These are phyloP conservation scores for Trypanosomatidae sp. DNA, from an alignment of 208 protist genomes.

Conservation along the genomic window DNA sequence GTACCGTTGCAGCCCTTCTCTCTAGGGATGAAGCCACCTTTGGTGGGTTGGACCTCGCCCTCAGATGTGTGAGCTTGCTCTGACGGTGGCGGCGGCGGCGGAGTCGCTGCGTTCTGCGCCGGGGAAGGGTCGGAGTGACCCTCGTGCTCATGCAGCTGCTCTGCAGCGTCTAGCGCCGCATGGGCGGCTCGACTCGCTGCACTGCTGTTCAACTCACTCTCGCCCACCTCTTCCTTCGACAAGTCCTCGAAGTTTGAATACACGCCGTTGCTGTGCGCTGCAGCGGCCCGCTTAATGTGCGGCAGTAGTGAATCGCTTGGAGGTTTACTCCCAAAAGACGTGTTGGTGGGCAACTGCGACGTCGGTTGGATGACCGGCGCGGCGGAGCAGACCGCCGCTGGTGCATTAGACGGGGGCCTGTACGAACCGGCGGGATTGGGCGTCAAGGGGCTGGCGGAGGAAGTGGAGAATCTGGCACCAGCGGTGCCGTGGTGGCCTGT, in stretches of 20 bases:
- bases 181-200: slow-evolving; percentile 20
- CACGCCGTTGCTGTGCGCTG: not conserved
- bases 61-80: not conserved
- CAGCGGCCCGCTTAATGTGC: not conserved
- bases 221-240: slow-evolving; percentile 1
- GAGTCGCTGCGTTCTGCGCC: not conserved
- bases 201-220: slow-evolving; percentile 16
- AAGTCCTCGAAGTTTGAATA: slow-evolving; percentile 1
- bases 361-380: not conserved
- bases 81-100: not conserved
- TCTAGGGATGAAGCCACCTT: not conserved
- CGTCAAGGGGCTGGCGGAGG: not conserved
- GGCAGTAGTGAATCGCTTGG: not conserved
- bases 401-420: not conserved
- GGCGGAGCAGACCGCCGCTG: not conserved
- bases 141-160: not conserved
- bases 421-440: not conserved
- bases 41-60: not conserved
- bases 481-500: slow-evolving; percentile 4
- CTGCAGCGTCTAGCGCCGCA: slow-evolving; percentile 28
- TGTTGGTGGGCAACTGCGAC: not conserved
- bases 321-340: not conserved
- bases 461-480: not conserved
- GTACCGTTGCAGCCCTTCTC: not conserved
- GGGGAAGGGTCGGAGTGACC: not conserved